These are phyloP conservation scores for Syzygium oleosum DNA, from an alignment of 345 rosid species.

Conservation along the genomic window DNA sequence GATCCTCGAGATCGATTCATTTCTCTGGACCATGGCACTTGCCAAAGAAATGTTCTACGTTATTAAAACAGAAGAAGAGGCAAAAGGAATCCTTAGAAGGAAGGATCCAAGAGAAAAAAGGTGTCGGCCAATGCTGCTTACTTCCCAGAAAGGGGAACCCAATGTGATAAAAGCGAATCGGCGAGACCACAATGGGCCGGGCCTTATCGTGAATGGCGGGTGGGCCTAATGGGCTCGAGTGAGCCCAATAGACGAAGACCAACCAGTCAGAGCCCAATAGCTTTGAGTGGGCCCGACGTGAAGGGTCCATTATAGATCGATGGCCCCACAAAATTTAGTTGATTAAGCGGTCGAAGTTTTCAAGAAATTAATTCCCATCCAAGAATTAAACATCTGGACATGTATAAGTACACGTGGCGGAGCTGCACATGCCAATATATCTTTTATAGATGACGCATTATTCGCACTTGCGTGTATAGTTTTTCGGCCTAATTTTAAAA, in stretches of 20 bases:
- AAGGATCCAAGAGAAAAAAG: background rate
- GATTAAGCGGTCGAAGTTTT: background rate
- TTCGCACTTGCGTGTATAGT: too few relatives aligned
- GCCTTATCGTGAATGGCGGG: background rate
- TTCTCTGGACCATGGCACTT: too few relatives aligned
- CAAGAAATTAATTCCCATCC: background rate
- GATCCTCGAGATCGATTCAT: too few relatives aligned
- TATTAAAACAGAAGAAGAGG: background rate
- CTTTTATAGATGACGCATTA: too few relatives aligned
- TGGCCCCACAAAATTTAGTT: background rate
- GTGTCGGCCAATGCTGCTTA: background rate
- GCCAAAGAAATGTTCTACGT: background rate
- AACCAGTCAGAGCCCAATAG: background rate
- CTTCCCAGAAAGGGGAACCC: background rate
- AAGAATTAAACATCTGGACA: background rate
- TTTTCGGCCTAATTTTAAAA: too few relatives aligned
- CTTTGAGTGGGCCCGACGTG: background rate
- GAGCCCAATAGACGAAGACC: background rate
- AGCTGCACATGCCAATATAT: background rate
- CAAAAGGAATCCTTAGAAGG: background rate
- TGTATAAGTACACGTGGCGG: background rate
- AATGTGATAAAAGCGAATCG: background rate
- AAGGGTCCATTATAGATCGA: background rate
- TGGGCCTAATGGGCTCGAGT: background rate
- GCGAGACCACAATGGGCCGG: background rate